Percentiles rank a stretch among this genome's conserved stretches.
Conservation (phyloP, 352 stramenopile species). For the Globisporangium heterothallicum region DNA sequence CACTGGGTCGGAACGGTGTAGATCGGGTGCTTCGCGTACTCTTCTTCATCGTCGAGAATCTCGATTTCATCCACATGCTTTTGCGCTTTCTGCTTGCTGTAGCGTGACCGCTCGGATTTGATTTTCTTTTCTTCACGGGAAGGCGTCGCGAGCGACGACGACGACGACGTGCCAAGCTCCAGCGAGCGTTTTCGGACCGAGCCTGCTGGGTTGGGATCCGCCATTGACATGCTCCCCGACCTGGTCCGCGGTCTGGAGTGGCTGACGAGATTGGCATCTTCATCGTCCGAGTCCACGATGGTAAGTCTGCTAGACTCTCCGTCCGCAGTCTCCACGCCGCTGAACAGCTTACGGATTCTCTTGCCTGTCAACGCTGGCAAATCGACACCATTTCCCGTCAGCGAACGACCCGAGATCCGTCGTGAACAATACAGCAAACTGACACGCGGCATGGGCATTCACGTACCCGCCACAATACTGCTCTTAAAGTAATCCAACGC, state of each 20-base stretch:
- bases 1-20: slow-evolving; percentile 67
- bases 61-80: slow-evolving; percentile 2
- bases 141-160: background rate
- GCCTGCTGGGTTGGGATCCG: slow-evolving; percentile 19
- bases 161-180: slow-evolving; percentile 9
- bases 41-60: slow-evolving; percentile 18
- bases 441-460: background rate
- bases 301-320: background rate
- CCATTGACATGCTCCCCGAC: slow-evolving; percentile 22
- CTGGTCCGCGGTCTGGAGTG: background rate
- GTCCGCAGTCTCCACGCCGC: background rate
- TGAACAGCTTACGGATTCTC: background rate
- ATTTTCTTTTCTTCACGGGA: slow-evolving; percentile 11
- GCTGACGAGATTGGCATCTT: background rate
- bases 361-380: slow-evolving; percentile 9
- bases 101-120: slow-evolving; percentile 1
- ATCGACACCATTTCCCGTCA: background rate
- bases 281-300: background rate
- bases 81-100: slow-evolving; percentile 11
- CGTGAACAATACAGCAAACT: too few relatives aligned
- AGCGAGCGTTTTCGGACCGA: slow-evolving; percentile 29
- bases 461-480: slow-evolving; percentile 46
- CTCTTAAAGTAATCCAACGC: slow-evolving; percentile 61
- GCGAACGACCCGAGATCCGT: too few relatives aligned
- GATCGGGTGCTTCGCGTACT: slow-evolving; percentile 39